phyloP scores from a whole-genome alignment of 176 grass and related monocot species.

The Thinopyrum elongatum region DNA sequence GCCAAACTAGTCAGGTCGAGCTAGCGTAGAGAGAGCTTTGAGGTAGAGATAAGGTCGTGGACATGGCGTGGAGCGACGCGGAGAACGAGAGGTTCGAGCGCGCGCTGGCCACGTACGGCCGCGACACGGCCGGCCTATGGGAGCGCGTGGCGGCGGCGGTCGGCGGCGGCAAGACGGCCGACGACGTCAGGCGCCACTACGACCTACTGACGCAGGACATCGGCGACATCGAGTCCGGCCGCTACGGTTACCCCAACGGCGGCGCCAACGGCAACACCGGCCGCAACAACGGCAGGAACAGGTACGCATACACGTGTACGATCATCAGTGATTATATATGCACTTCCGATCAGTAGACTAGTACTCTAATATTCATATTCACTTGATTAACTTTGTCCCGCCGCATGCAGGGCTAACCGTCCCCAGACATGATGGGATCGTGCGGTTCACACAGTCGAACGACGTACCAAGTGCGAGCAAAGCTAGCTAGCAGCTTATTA shows the following conservation, averaged over 20 bases:
- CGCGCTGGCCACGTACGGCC: constrained; percentile 43
- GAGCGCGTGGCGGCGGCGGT: constrained; percentile 47
- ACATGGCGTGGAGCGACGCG: constrained; percentile 39
- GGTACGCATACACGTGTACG: neutral
- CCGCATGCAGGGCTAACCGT: constrained; percentile 21
- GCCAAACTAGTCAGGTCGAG: neutral
- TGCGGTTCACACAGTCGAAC: neutral
- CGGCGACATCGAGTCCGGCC: constrained; percentile 36
- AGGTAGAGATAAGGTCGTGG: neutral
- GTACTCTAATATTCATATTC: too few relatives aligned
- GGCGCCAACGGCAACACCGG: neutral
- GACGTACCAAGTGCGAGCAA: neutral
- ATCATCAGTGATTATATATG: neutral
- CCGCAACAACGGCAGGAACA: constrained; percentile 4
- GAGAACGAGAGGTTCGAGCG: constrained; percentile 61
- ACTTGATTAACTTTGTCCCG: neutral
- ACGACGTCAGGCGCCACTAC: constrained; percentile 57
- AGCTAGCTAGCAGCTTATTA: neutral
- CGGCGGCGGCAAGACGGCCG: constrained; percentile 50
- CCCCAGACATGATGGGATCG: constrained; percentile 20
- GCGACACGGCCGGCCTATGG: constrained; percentile 48
- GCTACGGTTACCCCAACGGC: constrained; percentile 18
- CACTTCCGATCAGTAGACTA: neutral
- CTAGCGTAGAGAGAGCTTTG: neutral
- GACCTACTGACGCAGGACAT: constrained; percentile 35